Conservation (phyloP, 805 yeast species). For the Candida boleticola region DNA sequence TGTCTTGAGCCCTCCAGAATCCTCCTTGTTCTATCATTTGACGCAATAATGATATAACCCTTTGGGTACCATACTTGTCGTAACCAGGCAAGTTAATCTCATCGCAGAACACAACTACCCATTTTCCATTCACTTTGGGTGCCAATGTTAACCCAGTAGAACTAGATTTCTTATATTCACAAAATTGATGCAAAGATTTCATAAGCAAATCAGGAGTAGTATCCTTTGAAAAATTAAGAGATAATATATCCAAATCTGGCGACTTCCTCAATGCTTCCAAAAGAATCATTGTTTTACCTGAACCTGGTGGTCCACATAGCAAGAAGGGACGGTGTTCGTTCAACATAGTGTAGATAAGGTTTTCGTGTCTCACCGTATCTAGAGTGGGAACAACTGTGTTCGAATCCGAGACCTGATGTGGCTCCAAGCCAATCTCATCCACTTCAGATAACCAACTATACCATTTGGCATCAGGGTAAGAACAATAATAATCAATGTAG, state of each 20-base stretch:
- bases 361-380: constrained; percentile 72
- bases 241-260: constrained; percentile 55
- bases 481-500: constrained; percentile 42
- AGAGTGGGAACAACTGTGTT: constrained; percentile 72
- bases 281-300: constrained; percentile 93
- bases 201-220: constrained; percentile 63
- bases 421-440: constrained; percentile 46
- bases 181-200: constrained; percentile 67
- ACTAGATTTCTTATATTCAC: constrained; percentile 54
- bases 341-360: constrained; percentile 54
- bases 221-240: constrained; percentile 81
- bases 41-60: constrained; percentile 67
- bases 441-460: constrained; percentile 37
- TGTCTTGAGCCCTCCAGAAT: constrained; percentile 64
- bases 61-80: constrained; percentile 74
- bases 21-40: constrained; percentile 73
- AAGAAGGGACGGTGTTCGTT: constrained; percentile 58
- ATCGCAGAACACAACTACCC: constrained; percentile 86
- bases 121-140: constrained; percentile 61
- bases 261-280: constrained; percentile 63
- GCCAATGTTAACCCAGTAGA: constrained; percentile 48
- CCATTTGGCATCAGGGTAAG: constrained; percentile 50
- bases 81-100: constrained; percentile 79
- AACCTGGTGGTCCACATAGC: constrained; percentile 95
- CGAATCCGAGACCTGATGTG: constrained; percentile 58